Evolutionary conservation across 169 alveolate species (phyloP), one percentile per base, ranked within the genome.

Genomic region (Eimeria praecox): DNA sequence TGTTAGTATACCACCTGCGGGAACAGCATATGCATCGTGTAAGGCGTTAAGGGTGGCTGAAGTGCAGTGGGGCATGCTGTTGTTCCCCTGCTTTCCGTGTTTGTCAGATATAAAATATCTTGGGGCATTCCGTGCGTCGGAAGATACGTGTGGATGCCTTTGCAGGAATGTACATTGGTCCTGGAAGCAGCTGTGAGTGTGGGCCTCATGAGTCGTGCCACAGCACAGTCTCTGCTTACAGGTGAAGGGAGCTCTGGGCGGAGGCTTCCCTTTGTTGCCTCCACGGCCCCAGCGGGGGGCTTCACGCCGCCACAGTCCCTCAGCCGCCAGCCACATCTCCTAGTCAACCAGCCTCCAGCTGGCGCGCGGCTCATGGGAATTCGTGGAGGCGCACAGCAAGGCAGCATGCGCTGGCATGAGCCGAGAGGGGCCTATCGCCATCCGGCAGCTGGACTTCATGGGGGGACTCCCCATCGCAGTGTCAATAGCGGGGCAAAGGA

Each of bases 21-120:
- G 93, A 86, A n/a, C 93, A 86, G 62, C 93, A 86, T 62, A 86
- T 86, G 93, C 93, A 86, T 35, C 78, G 73, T 24, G 93, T 86
- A 49, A 86, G 93, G 20, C 62, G 42, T 30, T 30, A 6, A 33
- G 14, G 52, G 44, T 78, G 38, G 35, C 49, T 27, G 1, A 38
- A 30, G 35, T 49, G 71, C 66, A 22, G 40, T 78, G 42, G 33
- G 82, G 52, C 16, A 3, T 78, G 42, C 38, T 24, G 16, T 18
- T 40, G 40, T 66, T 24, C 33, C 3, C 8, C 46, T 14, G 64
- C 9, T 78, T 40, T 30, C 30, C 24, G 6, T 78, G 64, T 27
- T 14, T 78, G 44, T 4, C n/a, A 33, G 89, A 40, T 46, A 78
- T 27, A 42, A 38, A 33, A 46, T 30, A 12, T 44, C 40, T 6